phyloP scores from a whole-genome alignment of 1,139 yeast genomes.

The Hansenula lynferdii region DNA sequence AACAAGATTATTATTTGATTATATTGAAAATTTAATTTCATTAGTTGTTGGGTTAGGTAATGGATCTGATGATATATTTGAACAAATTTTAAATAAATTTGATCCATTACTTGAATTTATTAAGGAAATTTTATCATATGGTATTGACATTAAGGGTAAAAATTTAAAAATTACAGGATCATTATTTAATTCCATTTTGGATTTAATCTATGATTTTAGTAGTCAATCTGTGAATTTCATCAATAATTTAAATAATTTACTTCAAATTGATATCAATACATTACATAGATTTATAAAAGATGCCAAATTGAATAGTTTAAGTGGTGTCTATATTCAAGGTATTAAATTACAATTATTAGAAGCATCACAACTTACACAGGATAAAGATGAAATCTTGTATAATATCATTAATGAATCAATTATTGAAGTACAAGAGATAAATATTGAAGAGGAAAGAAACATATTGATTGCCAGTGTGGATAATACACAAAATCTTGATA shows the following conservation, averaged over 20 bases:
- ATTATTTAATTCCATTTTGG: slow-evolving; percentile 50
- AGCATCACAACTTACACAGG: slow-evolving; percentile 16
- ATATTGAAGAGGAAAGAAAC: slow-evolving; percentile 36
- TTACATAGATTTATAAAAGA: slow-evolving; percentile 14
- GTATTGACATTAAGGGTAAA: slow-evolving; percentile 18
- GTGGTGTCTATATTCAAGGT: slow-evolving; percentile 53
- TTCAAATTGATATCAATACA: slow-evolving; percentile 12
- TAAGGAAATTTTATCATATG: slow-evolving; percentile 33
- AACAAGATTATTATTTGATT: slow-evolving; percentile 50
- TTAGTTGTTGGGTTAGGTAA: slow-evolving; percentile 64
- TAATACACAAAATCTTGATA: slow-evolving; percentile 36
- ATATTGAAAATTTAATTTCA: slow-evolving; percentile 69
- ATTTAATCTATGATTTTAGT: slow-evolving; percentile 62
- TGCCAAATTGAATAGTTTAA: slow-evolving; percentile 33
- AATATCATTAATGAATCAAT: slow-evolving; percentile 17
- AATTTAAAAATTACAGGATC: slow-evolving; percentile 35
- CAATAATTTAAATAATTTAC: slow-evolving; percentile 7
- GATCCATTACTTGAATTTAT: slow-evolving; percentile 37
- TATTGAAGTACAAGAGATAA: slow-evolving; percentile 25
- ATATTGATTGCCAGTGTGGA: slow-evolving; percentile 32
- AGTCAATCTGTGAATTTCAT: slow-evolving; percentile 57
- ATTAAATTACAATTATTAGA: slow-evolving; percentile 57
- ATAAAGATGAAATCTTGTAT: slow-evolving; percentile 7
- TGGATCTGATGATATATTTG: slow-evolving; percentile 57
- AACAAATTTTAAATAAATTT: slow-evolving; percentile 37